phyloP scores from a whole-genome alignment of 179 eudicot genomes.

The Carnegiea gigantea region DNA sequence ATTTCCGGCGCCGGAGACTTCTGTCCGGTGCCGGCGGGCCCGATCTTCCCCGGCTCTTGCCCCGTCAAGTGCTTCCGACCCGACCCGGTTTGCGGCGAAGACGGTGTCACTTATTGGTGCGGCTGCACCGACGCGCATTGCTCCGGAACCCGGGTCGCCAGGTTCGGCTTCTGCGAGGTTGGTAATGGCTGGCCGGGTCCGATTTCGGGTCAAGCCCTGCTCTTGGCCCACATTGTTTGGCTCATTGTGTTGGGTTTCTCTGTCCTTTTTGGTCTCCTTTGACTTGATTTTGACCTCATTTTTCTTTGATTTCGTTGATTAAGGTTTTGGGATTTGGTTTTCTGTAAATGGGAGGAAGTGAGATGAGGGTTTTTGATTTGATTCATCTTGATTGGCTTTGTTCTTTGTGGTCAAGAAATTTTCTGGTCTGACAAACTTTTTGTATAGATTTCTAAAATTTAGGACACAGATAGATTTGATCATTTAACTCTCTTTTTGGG shows the following conservation, averaged over 20 bases:
- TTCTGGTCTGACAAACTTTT: neutral
- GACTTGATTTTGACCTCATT: constrained; percentile 9
- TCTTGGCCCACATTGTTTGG: constrained; percentile 86
- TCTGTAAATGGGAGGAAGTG: neutral
- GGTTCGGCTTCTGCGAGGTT: constrained; percentile 73
- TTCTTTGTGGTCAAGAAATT: neutral
- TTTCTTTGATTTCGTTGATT: neutral
- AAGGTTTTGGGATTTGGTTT: no score
- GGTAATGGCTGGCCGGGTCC: constrained; percentile 69
- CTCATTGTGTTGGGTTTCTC: constrained; percentile 76
- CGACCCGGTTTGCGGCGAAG: constrained; percentile 90
- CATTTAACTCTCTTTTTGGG: no score
- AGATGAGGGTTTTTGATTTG: neutral
- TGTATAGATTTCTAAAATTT: neutral
- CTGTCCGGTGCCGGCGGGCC: constrained; percentile 25
- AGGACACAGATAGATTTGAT: neutral
- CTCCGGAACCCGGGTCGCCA: constrained; percentile 61
- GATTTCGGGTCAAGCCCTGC: constrained; percentile 75
- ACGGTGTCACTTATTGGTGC: constrained; percentile 98
- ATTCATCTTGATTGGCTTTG: neutral
- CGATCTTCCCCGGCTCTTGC: constrained; percentile 36
- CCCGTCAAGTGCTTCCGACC: constrained; percentile 85
- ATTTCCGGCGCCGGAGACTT: constrained; percentile 16
- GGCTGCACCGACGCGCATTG: constrained; percentile 90
- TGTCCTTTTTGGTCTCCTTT: constrained; percentile 74